phyloP scores from a whole-genome alignment of 2,329 filamentous ascomycete species.

The Hypoxylon sp. region DNA sequence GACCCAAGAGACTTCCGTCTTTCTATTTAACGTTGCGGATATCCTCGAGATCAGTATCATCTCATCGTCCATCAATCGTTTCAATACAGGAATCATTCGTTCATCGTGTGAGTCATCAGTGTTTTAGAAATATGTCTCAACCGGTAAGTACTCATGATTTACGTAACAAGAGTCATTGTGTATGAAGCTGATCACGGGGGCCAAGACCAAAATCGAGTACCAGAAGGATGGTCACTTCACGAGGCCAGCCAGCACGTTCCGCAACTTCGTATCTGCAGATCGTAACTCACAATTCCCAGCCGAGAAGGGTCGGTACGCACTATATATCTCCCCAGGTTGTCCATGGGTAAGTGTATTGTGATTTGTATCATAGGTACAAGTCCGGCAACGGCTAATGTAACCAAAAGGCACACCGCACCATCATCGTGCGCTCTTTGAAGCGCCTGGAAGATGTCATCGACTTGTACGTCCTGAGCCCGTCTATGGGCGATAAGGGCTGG shows the following conservation, averaged over 20 bases:
- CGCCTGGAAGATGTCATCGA: slow-evolving; percentile 79
- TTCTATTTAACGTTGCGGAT: slow-evolving; percentile 25
- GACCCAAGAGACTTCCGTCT: slow-evolving; percentile 12
- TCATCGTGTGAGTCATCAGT: neutral
- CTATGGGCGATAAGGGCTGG: slow-evolving; percentile 73
- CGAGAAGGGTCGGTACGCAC: slow-evolving; percentile 71
- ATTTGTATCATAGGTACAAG: neutral
- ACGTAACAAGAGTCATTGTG: slow-evolving; percentile 1
- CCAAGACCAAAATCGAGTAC: slow-evolving; percentile 50
- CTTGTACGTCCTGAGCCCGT: slow-evolving; percentile 77
- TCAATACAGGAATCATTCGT: slow-evolving; percentile 6
- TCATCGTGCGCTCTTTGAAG: slow-evolving; percentile 81
- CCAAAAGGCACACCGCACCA: slow-evolving; percentile 75
- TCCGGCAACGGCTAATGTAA: slow-evolving; percentile 12
- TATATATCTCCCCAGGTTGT: slow-evolving; percentile 74
- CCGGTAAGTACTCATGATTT: slow-evolving; percentile 20
- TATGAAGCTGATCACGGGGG: slow-evolving; percentile 32
- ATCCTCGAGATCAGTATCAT: slow-evolving; percentile 2
- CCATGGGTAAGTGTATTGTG: slow-evolving; percentile 68
- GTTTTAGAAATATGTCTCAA: slow-evolving; percentile 37
- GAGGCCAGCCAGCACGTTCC: slow-evolving; percentile 69
- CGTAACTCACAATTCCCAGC: slow-evolving; percentile 68
- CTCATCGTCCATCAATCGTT: neutral
- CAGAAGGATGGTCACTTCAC: slow-evolving; percentile 66
- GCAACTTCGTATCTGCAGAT: slow-evolving; percentile 68